phyloP scores from a whole-genome alignment of 176 grass and related monocot genomes.

The Oryza meridionalis region DNA sequence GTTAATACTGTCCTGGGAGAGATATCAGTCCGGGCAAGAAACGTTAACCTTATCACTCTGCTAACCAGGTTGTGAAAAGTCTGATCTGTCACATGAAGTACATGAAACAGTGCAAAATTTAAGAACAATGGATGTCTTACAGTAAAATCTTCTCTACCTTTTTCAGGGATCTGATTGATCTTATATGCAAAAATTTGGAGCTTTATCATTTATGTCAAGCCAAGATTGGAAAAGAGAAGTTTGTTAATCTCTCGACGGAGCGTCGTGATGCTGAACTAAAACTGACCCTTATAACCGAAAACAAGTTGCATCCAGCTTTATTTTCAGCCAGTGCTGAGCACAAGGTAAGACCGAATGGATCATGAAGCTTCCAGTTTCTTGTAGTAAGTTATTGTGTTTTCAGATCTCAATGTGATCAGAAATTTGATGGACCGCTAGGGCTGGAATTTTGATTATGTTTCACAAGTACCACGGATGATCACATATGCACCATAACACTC shows the following conservation, averaged over 20 bases:
- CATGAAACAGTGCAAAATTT: not conserved
- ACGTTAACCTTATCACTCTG: conserved; percentile 81
- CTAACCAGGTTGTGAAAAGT: conserved; percentile 70
- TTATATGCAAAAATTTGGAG: conserved; percentile 83
- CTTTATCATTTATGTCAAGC: conserved; percentile 83
- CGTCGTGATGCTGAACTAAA: conserved; percentile 78
- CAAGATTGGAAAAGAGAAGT: conserved; percentile 87
- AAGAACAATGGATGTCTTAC: conserved; percentile 21
- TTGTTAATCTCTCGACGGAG: conserved; percentile 69
- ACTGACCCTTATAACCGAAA: conserved; percentile 69
- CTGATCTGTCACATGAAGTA: conserved; percentile 16
- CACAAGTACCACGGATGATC: not conserved
- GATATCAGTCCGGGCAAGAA: conserved; percentile 78
- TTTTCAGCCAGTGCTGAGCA: conserved; percentile 76
- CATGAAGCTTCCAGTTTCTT: conserved; percentile 16
- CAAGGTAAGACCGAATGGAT: conserved; percentile 57
- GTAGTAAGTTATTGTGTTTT: conserved; percentile 6
- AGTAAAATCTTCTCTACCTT: conserved; percentile 27
- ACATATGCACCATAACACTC: conserved; percentile 6
- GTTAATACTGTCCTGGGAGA: conserved; percentile 78
- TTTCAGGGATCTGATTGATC: conserved; percentile 75
- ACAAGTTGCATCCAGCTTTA: conserved; percentile 91
- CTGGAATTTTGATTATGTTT: conserved; percentile 31
- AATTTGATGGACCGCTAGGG: conserved; percentile 20
- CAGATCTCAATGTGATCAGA: not conserved